Base-by-base conservation (phyloP, 177 flowering plant species). In the Vitis hybrid region DNA sequence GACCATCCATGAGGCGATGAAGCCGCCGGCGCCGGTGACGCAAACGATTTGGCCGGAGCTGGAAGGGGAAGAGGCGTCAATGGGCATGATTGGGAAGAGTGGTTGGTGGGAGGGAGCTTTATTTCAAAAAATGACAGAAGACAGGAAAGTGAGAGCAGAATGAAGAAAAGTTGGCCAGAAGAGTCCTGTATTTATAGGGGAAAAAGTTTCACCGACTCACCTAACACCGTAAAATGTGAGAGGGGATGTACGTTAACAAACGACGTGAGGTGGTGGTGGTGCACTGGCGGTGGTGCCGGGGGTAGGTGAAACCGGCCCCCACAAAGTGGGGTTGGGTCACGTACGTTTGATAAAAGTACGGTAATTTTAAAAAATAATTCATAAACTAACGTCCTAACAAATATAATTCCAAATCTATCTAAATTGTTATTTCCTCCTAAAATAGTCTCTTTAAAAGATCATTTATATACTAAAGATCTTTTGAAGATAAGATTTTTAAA, bases 11-110 rank as follows among this genome's bases (percentile, higher is more conserved):
- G 98, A 93, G 35, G 98, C 98, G 51, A 93, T 88, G 81, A 84
- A 93, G 7, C 98, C 98, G 3, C 94, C 97, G 57, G 97, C 97
- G 64, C 98, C 98, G 56, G 98, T 91, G 57, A 93, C 97, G 72
- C 98, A 93, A 1, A 91, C 85, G 14, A 90, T 88, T 59, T 70
- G 73, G 50, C 83, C 81, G 61, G 73, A 49, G 24, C 65, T 55
- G 15, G 66, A 13, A 32, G 48, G 71, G 14, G 76, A 57, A 1
- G 75, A 51, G 19, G 67, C 73, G 65, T 81, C 87, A 12, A 80
- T 67, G 10, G 81, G 85, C 89, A 85, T 82, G 54, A 7, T 70
- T 10, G 17, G 15, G 18, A 61, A 52, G 10, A 55, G 17, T 63
- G 64, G 40, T 35, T 35, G 40, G 49, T 4, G 62, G 32, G 7